These are phyloP conservation scores for Hyaloscypha finlandica DNA, from an alignment of 495 filamentous ascomycete species.

Conservation along the genomic window DNA sequence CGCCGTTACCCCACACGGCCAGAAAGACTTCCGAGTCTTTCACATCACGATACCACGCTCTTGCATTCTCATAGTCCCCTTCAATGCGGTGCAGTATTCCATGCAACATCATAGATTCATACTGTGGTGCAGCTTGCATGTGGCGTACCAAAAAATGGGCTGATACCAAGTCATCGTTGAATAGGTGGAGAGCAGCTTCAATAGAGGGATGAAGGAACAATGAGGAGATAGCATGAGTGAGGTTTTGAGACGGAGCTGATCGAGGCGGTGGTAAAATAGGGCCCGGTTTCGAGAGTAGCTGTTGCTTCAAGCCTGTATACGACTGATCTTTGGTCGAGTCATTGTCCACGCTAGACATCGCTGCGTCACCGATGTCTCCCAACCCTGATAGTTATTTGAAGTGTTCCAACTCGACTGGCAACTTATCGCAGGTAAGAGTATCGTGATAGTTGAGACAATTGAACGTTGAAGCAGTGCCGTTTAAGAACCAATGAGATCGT, in stretches of 20 bases:
- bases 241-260: conserved; percentile 4
- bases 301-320: not conserved
- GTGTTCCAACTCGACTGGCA: not conserved
- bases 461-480: not conserved
- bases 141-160: conserved; percentile 48
- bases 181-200: conserved; percentile 45
- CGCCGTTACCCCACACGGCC: conserved; percentile 23
- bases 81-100: conserved; percentile 46
- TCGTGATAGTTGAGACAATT: not conserved
- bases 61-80: conserved; percentile 47
- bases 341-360: not conserved
- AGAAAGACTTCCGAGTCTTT: conserved; percentile 34
- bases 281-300: not conserved
- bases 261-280: not conserved
- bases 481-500: not conserved
- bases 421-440: not conserved
- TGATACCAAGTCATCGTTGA: conserved; percentile 43
- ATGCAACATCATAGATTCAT: conserved; percentile 47
- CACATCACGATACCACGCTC: conserved; percentile 46
- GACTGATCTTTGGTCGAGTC: not conserved
- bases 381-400: not conserved
- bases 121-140: conserved; percentile 45
- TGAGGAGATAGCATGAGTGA: conserved; percentile 37
- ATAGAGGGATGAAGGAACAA: conserved; percentile 44
- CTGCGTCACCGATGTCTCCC: not conserved